Evolutionary conservation across 768 basidiomycete species (phyloP), one percentile per base, ranked within the genome.

Genomic region (Leccinum sublutescens): DNA sequence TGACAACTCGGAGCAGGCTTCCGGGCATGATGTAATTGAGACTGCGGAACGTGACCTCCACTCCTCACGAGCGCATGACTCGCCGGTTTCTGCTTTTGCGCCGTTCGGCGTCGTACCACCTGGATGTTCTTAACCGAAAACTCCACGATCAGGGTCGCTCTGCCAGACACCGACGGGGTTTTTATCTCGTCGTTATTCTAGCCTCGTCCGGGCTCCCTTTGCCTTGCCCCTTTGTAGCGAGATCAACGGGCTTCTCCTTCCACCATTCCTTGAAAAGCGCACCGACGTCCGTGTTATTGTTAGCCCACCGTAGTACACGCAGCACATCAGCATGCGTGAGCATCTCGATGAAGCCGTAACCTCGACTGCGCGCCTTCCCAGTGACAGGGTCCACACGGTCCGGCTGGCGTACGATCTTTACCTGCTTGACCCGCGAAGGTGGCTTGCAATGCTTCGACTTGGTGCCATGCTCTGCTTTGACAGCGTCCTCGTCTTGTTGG

Each of bases 51-150:
- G 17, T 5, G 21, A 53, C 55, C 19, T 17, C 19, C 23, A 29
- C 33, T 15, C 29, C 12, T 43, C 31, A 19, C 10, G 0, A 33
- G 5, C 29, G n/a, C 8, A 7, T 15, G 45, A 60, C 66, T 52
- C 19, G 56, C 65, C 47, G 60, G 56, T 52, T 75, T 78, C 49
- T 76, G 79, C 55, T 79, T 80, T 56, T 78, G 78, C 2, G 84
- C 81, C 40, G 80, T 80, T 66, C 94, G 79, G 57, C 93, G 79
- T 62, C 89, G 89, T 40, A 95, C 87, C 31, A 95, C 93, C 74
- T 94, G 90, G n/a, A 92, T 78, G 68, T 98, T 98, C 77, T 98
- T 95, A 53, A 98, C 93, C 45, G 93, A 95, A 74, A 97, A 97
- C 76, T 98, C 95, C n/a, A 94, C 85, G 66, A 96, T 88, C 61